These are phyloP conservation scores for Picea glauca DNA, from an alignment of 75 land plant genomes.

Conservation along the genomic window DNA sequence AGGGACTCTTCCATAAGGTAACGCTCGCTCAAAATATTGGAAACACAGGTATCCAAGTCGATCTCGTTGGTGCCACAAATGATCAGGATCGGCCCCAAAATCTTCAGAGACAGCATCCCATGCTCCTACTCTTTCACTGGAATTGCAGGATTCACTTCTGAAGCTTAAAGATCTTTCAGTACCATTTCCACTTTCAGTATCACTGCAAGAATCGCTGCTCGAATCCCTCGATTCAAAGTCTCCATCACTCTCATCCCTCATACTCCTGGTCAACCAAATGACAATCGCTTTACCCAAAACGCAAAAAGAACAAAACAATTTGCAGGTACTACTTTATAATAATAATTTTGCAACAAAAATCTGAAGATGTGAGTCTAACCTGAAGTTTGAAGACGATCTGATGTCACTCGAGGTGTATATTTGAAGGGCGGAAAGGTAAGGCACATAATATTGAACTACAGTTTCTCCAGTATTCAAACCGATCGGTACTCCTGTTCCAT, in stretches of 20 bases:
- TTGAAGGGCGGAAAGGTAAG: conserved; percentile 47
- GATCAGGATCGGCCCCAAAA: conserved; percentile 22
- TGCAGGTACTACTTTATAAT: background rate
- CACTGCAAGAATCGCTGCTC: conserved; percentile 19
- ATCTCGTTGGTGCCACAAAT: conserved; percentile 22
- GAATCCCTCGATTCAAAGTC: conserved; percentile 13
- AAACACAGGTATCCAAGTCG: conserved; percentile 16
- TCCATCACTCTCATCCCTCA: conserved; percentile 26
- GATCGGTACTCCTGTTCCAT: conserved; percentile 47
- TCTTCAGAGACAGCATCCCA: conserved; percentile 42
- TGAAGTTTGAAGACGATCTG: conserved; percentile 26
- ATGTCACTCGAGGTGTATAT: conserved; percentile 15
- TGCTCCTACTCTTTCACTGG: background rate
- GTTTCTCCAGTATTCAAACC: conserved; percentile 29
- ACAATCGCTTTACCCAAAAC: background rate
- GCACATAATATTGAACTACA: conserved; percentile 48
- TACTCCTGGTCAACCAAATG: background rate
- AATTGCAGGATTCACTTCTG: conserved; percentile 5
- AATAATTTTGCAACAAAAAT: background rate
- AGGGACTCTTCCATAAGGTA: conserved; percentile 24
- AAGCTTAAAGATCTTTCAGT: conserved; percentile 16
- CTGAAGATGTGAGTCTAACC: conserved; percentile 11
- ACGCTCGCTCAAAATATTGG: conserved; percentile 20
- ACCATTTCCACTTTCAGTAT: conserved; percentile 20
- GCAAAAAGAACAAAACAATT: conserved; percentile 10